phyloP scores from a whole-genome alignment of 2,329 filamentous ascomycete species.

The Neocucurbitaria cava region DNA sequence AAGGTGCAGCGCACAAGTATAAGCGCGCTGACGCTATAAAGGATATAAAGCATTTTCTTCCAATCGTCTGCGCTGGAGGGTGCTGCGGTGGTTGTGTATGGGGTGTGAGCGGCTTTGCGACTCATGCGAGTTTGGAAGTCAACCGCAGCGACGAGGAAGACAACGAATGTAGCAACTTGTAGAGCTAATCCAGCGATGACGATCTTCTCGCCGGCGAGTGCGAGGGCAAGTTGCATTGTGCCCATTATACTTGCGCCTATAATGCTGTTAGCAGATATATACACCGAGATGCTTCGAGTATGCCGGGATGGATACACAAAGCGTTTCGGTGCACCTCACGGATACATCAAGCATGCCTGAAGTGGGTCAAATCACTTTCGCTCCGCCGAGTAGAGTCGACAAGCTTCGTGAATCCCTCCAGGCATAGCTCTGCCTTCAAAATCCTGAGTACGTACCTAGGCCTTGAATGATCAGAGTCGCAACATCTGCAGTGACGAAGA shows the following conservation, averaged over 20 bases:
- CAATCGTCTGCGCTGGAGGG: slow-evolving; percentile 10
- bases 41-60: slow-evolving; percentile 41
- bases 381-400: too few relatives aligned
- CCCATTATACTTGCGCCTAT: slow-evolving; percentile 43
- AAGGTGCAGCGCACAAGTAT: slow-evolving; percentile 60
- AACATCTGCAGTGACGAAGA: slow-evolving; percentile 40
- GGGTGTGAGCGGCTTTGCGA: slow-evolving; percentile 6
- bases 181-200: slow-evolving; percentile 43
- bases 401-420: neutral
- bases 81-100: neutral
- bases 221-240: slow-evolving; percentile 40
- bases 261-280: neutral
- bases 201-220: slow-evolving; percentile 41
- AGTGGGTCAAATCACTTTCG: neutral
- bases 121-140: slow-evolving; percentile 42
- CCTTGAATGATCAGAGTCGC: slow-evolving; percentile 40
- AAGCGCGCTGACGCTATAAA: slow-evolving; percentile 57
- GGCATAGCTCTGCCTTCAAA: neutral
- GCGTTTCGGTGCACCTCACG: too few relatives aligned
- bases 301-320: too few relatives aligned
- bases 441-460: slow-evolving; percentile 24
- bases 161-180: slow-evolving; percentile 42
- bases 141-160: slow-evolving; percentile 38
- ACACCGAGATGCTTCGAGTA: too few relatives aligned
- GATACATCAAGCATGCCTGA: neutral